phyloP scores from a whole-genome alignment of 2,329 filamentous ascomycete genomes.

The Penicillium sp. region DNA sequence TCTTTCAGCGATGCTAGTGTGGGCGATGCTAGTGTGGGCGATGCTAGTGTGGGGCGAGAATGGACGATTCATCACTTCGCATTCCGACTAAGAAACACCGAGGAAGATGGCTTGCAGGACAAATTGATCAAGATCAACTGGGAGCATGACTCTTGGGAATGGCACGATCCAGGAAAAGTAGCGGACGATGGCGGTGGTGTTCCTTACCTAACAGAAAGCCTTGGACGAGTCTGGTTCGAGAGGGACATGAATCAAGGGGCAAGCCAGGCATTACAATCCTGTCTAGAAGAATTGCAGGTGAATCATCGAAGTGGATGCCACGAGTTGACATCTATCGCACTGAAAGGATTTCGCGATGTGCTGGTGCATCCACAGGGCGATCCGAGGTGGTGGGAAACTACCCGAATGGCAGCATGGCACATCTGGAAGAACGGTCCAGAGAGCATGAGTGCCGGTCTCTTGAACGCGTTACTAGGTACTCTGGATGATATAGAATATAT shows the following conservation, averaged over 20 bases:
- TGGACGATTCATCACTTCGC: constrained; percentile 66
- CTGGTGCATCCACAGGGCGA: constrained; percentile 24
- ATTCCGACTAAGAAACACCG: constrained; percentile 46
- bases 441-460: constrained; percentile 64
- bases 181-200: constrained; percentile 54
- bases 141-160: constrained; percentile 61
- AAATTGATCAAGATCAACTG: constrained; percentile 57
- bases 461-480: constrained; percentile 34
- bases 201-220: constrained; percentile 57
- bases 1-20: constrained; percentile 55
- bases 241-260: constrained; percentile 50
- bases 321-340: constrained; percentile 56
- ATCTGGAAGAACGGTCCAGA: constrained; percentile 65
- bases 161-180: constrained; percentile 56
- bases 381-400: constrained; percentile 54
- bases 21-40: no score
- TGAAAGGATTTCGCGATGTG: constrained; percentile 52
- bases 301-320: constrained; percentile 62
- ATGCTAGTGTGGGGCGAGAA: constrained; percentile 53
- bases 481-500: constrained; percentile 27
- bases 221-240: constrained; percentile 61
- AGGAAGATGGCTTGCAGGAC: constrained; percentile 36
- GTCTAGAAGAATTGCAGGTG: constrained; percentile 51
- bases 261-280: constrained; percentile 46
- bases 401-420: constrained; percentile 62